These are phyloP conservation scores for Earliella scabrosa DNA, from an alignment of 1,284 basidiomycete genomes.

Conservation along the genomic window DNA sequence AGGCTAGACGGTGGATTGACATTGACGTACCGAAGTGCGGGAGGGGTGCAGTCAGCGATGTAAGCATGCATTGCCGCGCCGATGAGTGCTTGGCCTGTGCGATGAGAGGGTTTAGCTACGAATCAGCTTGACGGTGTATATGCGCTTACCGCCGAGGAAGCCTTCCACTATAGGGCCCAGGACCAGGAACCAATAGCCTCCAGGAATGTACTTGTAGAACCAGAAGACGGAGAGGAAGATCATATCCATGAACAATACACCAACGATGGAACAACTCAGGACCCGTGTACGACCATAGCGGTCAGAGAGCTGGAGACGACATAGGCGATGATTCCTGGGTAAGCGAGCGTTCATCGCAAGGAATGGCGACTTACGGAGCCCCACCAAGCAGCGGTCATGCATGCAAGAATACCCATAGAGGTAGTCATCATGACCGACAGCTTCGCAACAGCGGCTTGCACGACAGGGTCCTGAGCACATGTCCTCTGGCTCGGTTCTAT, in stretches of 20 bases:
- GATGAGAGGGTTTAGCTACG: not conserved
- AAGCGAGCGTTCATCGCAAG: constrained; percentile 1
- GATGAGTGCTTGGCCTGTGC: constrained; percentile 56
- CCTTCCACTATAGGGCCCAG: constrained; percentile 79
- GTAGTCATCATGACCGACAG: constrained; percentile 57
- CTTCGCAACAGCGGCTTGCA: constrained; percentile 74
- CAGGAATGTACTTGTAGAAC: constrained; percentile 65
- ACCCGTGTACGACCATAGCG: constrained; percentile 74
- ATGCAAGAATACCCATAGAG: constrained; percentile 72
- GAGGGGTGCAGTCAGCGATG: constrained; percentile 60
- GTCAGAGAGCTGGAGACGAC: constrained; percentile 67
- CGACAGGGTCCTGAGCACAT: constrained; percentile 74
- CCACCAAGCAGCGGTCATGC: constrained; percentile 87
- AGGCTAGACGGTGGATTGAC: not conserved
- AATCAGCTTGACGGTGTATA: too few species aligned
- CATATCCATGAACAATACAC: constrained; percentile 68
- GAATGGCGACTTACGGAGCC: constrained; percentile 56
- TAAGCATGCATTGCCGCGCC: constrained; percentile 64
- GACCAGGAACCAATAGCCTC: constrained; percentile 85
- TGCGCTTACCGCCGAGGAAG: constrained; percentile 67
- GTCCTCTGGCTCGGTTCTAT: constrained; percentile 30
- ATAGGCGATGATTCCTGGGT: not conserved
- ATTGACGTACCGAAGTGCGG: constrained; percentile 46
- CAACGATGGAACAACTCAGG: constrained; percentile 64
- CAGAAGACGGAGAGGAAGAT: constrained; percentile 70